phyloP scores from a whole-genome alignment of 805 yeast genomes.

The Myxozyma neotropica region DNA sequence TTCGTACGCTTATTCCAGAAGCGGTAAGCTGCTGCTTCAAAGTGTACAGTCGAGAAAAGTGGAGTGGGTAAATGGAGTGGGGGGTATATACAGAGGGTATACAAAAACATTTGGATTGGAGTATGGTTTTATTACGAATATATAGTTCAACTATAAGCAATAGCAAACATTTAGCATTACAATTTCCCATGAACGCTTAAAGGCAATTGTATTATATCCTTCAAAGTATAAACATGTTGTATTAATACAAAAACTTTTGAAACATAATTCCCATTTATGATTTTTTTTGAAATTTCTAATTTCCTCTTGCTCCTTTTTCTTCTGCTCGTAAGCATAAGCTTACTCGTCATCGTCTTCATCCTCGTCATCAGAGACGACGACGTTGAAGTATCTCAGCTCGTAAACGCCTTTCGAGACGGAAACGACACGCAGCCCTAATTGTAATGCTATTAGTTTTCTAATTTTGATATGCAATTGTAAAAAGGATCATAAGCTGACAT shows the following conservation, averaged over 20 bases:
- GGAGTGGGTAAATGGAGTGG: too few relatives aligned
- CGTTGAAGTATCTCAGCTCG: slow-evolving; percentile 98
- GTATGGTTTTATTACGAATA: too few relatives aligned
- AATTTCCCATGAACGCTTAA: too few relatives aligned
- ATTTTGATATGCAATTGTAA: not conserved
- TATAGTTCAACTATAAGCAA: too few relatives aligned
- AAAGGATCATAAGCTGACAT: not conserved
- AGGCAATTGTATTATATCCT: too few relatives aligned
- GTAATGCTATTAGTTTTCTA: not conserved
- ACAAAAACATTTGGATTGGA: not conserved
- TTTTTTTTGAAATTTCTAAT: slow-evolving; percentile 1
- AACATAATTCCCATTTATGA: slow-evolving; percentile 5
- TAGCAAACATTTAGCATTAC: too few relatives aligned
- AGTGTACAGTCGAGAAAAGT: too few relatives aligned
- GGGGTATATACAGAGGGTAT: too few relatives aligned
- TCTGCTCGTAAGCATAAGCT: not conserved
- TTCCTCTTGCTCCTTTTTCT: not conserved
- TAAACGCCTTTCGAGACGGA: slow-evolving; percentile 93
- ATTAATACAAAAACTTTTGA: slow-evolving; percentile 17
- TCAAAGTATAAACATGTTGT: not conserved
- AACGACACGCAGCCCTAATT: slow-evolving; percentile 88
- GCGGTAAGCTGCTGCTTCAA: slow-evolving; percentile 42
- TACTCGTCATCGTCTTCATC: slow-evolving; percentile 75
- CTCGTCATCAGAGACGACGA: slow-evolving; percentile 92
- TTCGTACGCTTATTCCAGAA: slow-evolving; percentile 74